These are phyloP conservation scores for Corynespora cassiicola DNA, from an alignment of 2,329 filamentous ascomycete genomes.

Conservation along the genomic window DNA sequence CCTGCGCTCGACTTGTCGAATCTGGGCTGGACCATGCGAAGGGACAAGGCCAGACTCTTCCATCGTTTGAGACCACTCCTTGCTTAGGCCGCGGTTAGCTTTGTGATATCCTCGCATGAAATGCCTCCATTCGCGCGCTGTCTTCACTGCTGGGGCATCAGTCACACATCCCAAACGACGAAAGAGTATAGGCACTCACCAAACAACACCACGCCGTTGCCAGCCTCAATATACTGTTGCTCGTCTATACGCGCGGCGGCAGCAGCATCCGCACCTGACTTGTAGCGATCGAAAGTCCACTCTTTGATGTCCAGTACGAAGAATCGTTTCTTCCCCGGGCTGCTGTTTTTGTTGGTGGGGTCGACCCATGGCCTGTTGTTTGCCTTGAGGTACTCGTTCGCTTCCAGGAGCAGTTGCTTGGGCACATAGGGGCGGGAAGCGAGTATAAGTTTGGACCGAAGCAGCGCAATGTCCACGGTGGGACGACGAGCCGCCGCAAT, in stretches of 20 bases:
- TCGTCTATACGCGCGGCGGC: constrained; percentile 30
- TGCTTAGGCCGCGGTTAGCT: no score
- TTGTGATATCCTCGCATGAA: constrained; percentile 33
- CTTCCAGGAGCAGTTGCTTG: constrained; percentile 21
- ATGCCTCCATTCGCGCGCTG: constrained; percentile 27
- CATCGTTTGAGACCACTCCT: constrained; percentile 25
- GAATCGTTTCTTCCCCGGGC: constrained; percentile 29
- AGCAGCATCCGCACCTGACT: no score
- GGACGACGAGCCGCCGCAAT: constrained; percentile 30
- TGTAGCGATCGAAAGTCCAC: constrained; percentile 24
- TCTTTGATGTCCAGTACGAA: constrained; percentile 27
- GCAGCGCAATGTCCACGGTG: constrained; percentile 31
- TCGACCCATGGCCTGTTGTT: constrained; percentile 23
- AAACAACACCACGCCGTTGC: constrained; percentile 30
- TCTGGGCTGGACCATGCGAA: neutral
- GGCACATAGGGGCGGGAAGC: constrained; percentile 29
- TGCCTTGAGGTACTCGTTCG: constrained; percentile 13
- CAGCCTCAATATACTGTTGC: constrained; percentile 29
- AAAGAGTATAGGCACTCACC: neutral
- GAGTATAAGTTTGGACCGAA: constrained; percentile 33
- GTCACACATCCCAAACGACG: neutral
- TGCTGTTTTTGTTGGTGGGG: constrained; percentile 18
- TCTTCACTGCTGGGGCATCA: constrained; percentile 19
- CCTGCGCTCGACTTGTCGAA: no score
- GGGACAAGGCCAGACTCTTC: constrained; percentile 14